Evolutionary conservation across 2,329 filamentous ascomycete genomes (phyloP).

Genomic region (Colletotrichum ledebouriae): DNA sequence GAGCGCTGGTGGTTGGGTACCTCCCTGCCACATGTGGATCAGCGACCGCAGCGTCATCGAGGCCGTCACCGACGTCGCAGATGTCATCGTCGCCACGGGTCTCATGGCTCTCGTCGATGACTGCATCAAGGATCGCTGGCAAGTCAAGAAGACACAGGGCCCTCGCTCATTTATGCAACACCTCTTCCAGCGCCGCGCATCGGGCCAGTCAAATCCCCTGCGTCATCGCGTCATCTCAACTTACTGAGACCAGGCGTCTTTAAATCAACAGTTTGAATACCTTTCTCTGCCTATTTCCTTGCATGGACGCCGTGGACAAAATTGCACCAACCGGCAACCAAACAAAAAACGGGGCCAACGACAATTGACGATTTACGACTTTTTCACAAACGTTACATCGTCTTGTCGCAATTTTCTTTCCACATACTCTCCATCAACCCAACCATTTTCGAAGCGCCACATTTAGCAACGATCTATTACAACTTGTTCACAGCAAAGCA

Average conservation of each 20-base stretch:
- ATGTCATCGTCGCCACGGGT: constrained; percentile 91
- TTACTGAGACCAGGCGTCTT: constrained; percentile 47
- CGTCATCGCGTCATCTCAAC: constrained; percentile 54
- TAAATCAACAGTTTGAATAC: background rate
- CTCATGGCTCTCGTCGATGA: constrained; percentile 91
- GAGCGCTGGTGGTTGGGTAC: constrained; percentile 87
- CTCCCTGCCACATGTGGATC: constrained; percentile 92
- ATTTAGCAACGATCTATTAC: background rate
- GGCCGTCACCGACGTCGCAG: constrained; percentile 83
- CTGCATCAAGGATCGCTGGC: constrained; percentile 86
- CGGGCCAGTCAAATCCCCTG: constrained; percentile 54
- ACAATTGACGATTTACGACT: constrained; percentile 21
- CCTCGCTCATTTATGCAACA: constrained; percentile 55
- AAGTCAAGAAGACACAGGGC: constrained; percentile 58
- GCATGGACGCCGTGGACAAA: background rate
- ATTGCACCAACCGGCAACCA: constrained; percentile 6
- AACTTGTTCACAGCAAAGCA: background rate
- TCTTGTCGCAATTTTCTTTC: constrained; percentile 3
- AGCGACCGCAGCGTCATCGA: constrained; percentile 78
- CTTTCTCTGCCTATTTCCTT: constrained; percentile 2
- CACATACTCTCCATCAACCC: background rate
- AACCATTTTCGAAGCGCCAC: background rate
- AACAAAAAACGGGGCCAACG: background rate
- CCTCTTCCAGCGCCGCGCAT: constrained; percentile 58
- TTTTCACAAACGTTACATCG: constrained; percentile 2